A percentile compares a stretch with the other conserved stretches of the same genome.
phyloP scores from a whole-genome alignment of 164 flowering plant species.

The Tetracentron sinense region DNA sequence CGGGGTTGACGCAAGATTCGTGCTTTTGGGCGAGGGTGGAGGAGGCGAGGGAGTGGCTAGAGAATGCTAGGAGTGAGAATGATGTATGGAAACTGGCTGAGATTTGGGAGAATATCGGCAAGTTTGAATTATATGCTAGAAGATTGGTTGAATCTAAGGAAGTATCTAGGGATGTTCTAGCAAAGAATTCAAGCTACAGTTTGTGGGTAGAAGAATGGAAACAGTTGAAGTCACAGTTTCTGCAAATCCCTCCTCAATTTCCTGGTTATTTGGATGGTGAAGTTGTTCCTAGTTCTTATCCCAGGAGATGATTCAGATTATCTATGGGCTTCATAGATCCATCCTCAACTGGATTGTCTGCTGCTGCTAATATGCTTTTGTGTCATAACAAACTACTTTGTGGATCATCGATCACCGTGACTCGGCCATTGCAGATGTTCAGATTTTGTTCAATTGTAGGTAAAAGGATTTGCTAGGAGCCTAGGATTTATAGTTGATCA shows the following conservation, averaged over 20 bases:
- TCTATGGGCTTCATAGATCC: too few species aligned
- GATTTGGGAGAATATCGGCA: conserved; percentile 36
- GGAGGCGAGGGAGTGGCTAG: conserved; percentile 58
- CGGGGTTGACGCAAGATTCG: conserved; percentile 72
- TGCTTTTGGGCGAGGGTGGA: conserved; percentile 85
- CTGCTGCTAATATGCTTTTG: too few species aligned
- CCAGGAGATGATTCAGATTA: too few species aligned
- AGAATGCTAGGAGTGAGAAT: conserved; percentile 26
- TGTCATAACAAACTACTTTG: too few species aligned
- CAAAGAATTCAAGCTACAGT: conserved; percentile 59
- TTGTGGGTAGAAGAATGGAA: conserved; percentile 41
- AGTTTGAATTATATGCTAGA: conserved; percentile 50
- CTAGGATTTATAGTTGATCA: too few species aligned
- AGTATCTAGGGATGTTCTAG: conserved; percentile 65
- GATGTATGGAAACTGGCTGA: conserved; percentile 19
- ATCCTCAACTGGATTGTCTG: too few species aligned
- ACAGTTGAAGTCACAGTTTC: conserved; percentile 27
- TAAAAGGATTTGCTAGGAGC: too few species aligned
- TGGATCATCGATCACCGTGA: too few species aligned
- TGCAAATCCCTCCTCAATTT: conserved; percentile 21
- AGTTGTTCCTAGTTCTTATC: too few species aligned
- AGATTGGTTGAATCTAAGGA: conserved; percentile 50
- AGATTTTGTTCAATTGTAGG: too few species aligned
- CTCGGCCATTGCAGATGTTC: too few species aligned
- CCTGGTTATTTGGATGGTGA: conserved; percentile 14